Evolutionary conservation across 2,329 filamentous ascomycete species (phyloP).

Genomic region (Nectriaceae sp.): DNA sequence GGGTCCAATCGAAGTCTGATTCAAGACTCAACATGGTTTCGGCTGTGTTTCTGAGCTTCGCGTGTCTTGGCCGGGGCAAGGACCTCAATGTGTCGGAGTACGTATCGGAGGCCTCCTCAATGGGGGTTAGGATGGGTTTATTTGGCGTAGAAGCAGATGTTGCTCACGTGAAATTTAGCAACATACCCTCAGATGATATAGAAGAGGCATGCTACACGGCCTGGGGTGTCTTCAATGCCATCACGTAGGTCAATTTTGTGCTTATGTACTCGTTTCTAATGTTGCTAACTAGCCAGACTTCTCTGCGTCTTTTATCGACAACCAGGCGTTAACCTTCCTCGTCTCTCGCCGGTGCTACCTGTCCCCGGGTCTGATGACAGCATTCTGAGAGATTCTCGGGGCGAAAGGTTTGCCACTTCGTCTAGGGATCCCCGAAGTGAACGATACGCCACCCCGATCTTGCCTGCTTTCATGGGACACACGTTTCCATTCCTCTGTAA

Average conservation of each 20-base stretch:
- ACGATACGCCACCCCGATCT: neutral
- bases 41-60: constrained; percentile 6
- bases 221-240: constrained; percentile 30
- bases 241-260: constrained; percentile 24
- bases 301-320: constrained; percentile 35
- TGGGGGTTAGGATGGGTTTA: neutral
- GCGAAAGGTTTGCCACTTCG: too few species aligned
- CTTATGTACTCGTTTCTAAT: neutral
- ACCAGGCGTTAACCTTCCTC: constrained; percentile 26
- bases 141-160: constrained; percentile 1
- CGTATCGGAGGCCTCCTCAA: neutral
- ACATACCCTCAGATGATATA: neutral
- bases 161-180: neutral
- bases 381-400: too few species aligned
- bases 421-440: too few species aligned
- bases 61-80: constrained; percentile 3
- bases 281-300: neutral
- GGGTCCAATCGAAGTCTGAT: neutral
- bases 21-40: constrained; percentile 5
- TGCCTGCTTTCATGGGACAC: constrained; percentile 19
- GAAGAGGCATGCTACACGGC: constrained; percentile 27
- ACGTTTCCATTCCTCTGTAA: constrained; percentile 33
- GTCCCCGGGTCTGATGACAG: neutral
- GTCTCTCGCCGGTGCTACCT: constrained; percentile 13
- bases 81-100: neutral